Conservation (phyloP, 2,329 filamentous ascomycete genomes). For the Aspergillus ustus region DNA sequence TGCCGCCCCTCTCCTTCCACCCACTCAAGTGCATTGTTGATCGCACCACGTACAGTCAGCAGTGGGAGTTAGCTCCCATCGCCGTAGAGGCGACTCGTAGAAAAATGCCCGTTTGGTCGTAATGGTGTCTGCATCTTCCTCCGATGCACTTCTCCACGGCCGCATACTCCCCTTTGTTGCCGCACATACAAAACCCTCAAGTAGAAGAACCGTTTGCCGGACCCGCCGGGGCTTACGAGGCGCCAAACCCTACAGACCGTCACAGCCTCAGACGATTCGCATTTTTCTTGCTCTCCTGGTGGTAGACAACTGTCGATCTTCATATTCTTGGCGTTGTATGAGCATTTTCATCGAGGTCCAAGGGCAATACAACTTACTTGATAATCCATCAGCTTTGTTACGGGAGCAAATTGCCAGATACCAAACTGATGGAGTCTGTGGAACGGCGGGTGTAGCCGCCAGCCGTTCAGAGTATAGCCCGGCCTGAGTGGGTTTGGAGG, state of each 20-base stretch:
- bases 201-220: background rate
- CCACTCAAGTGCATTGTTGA: background rate
- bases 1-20: background rate
- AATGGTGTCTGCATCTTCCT: background rate
- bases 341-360: background rate
- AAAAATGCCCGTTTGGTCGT: background rate
- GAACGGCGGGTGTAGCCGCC: conserved; percentile 8
- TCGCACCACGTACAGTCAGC: background rate
- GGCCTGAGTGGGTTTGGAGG: background rate
- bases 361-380: background rate
- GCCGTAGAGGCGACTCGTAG: background rate
- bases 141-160: background rate
- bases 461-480: background rate
- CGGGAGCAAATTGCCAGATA: background rate
- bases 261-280: background rate
- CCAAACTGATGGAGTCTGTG: background rate
- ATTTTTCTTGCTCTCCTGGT: background rate
- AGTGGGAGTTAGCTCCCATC: conserved; percentile 10
- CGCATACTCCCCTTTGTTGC: background rate
- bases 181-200: background rate
- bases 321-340: background rate
- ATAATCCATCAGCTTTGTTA: background rate
- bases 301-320: background rate
- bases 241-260: background rate
- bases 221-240: background rate